Evolutionary conservation across 1,284 basidiomycete species (phyloP).

Genomic region (Trametes pubescens): DNA sequence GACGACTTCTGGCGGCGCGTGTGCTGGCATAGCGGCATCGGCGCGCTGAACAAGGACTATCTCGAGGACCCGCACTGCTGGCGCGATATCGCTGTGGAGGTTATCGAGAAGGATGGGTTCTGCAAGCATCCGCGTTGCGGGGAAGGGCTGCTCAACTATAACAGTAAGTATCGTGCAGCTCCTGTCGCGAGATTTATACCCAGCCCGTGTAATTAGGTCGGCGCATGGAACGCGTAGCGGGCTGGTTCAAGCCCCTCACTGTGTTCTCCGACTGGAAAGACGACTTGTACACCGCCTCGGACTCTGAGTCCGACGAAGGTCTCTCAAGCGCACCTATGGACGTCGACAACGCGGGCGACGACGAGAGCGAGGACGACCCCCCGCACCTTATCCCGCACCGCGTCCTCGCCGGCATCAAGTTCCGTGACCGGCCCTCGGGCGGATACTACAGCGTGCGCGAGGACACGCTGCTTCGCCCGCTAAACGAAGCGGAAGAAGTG

Average conservation of each 20-base stretch:
- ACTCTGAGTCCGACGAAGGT: not conserved
- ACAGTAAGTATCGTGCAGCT: conserved; percentile 1
- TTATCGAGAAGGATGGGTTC: conserved; percentile 6
- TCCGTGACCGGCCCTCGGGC: not conserved
- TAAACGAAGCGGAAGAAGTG: conserved; percentile 42
- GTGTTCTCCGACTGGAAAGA: not conserved
- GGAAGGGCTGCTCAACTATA: conserved; percentile 2
- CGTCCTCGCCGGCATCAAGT: not conserved
- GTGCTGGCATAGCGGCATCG: conserved; percentile 19
- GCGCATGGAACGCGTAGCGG: not conserved
- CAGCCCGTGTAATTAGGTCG: not conserved
- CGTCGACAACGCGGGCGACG: not conserved
- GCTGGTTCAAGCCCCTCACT: not conserved
- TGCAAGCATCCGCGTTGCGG: conserved; percentile 17
- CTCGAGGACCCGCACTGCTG: conserved; percentile 6
- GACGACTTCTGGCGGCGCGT: conserved; percentile 16
- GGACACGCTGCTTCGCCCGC: not conserved
- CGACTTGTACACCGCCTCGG: not conserved
- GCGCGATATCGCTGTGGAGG: conserved; percentile 20
- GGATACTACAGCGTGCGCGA: not conserved
- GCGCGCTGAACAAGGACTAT: conserved; percentile 3
- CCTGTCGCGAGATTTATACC: not conserved
- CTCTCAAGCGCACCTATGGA: not conserved
- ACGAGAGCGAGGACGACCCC: not conserved
- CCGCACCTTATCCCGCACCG: not conserved